Evolutionary conservation across 805 yeast genomes (phyloP), one percentile per base, ranked within the genome.

Genomic region (Ogataea paraovalis): DNA sequence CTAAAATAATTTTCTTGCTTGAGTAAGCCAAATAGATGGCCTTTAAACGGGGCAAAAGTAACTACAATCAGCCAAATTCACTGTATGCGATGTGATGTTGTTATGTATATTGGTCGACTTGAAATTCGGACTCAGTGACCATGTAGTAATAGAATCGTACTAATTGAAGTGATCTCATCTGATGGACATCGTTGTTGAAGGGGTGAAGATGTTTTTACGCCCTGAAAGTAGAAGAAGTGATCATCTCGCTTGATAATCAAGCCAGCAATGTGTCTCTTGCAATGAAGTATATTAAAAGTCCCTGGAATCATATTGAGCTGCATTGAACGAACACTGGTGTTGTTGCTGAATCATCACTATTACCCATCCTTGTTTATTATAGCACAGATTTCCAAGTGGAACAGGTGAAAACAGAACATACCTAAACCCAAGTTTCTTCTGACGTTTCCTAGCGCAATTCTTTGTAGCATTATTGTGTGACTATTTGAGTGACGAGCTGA

Each of bases 401-500:
- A n/a, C n/a, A n/a, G 16, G 4, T 5, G 13, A 5, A 12, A 22
- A 21, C 39, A 8, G 20, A 37, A 59, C 63, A 52, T 58, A 60
- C 64, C 61, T 50, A 60, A 47, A 44, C 62, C 66, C 42, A 57
- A 48, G 49, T 53, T 53, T 46, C 59, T 54, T 55, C 59, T 57
- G 45, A 60, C 47, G 55, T 55, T 60, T 57, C 63, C 64, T 38
- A 57, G 41, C 27, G 64, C 55, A 46, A 62, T 53, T 63, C 67
- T 65, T 25, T 68, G 57, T 47, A 65, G 55, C 68, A 64, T 65
- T 45, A 42, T 50, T 16, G 16, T 34, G 19, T 34, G 44, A 42
- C 25, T 21, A 22, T 23, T 12, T 8, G 20, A 13, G 28, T 22
- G 22, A 34, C 16, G 34, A 30, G 12, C 38, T 8, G 16, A 34